Evolutionary conservation across 129 eudicot genomes (phyloP).

Genomic region (Arctium minus): DNA sequence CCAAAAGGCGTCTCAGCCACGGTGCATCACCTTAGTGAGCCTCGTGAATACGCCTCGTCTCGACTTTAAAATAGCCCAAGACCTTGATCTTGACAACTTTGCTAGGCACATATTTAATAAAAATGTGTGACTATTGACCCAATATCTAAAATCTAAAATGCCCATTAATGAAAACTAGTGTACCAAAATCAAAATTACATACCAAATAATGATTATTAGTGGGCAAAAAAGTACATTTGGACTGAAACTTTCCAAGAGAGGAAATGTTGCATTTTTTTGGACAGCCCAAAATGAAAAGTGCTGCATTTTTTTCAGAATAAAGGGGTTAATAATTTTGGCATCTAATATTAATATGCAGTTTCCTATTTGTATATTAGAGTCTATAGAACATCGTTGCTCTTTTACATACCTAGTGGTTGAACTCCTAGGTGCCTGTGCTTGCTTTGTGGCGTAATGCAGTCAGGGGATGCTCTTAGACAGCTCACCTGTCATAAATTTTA

Average conservation of each 20-base stretch:
- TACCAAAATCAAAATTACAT: background rate
- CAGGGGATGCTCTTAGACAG: background rate
- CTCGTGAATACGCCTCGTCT: too few species aligned
- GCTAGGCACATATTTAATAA: background rate
- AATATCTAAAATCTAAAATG: background rate
- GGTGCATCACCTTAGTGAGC: too few species aligned
- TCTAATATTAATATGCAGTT: slow-evolving; percentile 41
- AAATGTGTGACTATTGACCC: background rate
- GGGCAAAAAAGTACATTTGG: background rate
- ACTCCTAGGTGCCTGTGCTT: background rate
- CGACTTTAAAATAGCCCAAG: too few species aligned
- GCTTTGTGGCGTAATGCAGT: background rate
- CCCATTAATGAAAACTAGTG: background rate
- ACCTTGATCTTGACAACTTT: background rate
- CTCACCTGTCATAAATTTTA: background rate
- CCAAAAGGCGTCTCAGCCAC: too few species aligned
- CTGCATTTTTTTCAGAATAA: background rate
- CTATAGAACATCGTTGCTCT: background rate
- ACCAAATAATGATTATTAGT: background rate
- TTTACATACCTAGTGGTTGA: background rate
- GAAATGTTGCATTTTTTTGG: background rate
- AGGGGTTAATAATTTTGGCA: background rate
- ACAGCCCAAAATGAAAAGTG: background rate
- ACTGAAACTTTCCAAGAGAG: background rate
- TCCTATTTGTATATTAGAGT: slow-evolving; percentile 80